phyloP scores from a whole-genome alignment of 192 early-diverging fungal species.

The Coemansia sp. region DNA sequence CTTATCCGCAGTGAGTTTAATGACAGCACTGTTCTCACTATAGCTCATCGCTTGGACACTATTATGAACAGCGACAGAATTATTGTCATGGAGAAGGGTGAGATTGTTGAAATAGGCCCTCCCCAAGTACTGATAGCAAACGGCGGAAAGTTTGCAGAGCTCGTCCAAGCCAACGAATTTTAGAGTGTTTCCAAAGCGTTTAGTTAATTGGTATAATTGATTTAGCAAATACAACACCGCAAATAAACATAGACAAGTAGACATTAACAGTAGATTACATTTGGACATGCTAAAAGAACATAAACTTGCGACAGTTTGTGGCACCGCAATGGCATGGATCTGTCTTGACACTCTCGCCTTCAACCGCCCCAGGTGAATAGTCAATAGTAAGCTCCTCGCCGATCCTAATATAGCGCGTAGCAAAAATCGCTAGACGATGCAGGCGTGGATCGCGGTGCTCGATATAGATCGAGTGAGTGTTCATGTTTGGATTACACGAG shows the following conservation, averaged over 20 bases:
- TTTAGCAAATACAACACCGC: background rate
- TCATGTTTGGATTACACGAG: conserved; percentile 90
- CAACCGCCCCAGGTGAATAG: conserved; percentile 72
- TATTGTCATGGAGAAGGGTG: conserved; percentile 50
- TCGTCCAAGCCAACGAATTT: background rate
- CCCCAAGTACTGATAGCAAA: conserved; percentile 25
- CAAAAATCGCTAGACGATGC: conserved; percentile 91
- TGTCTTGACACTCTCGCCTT: conserved; percentile 3
- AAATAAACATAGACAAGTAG: background rate
- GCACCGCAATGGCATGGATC: conserved; percentile 30
- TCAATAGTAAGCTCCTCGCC: conserved; percentile 95
- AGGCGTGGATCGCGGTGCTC: conserved; percentile 81
- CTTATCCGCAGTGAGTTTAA: conserved; percentile 56
- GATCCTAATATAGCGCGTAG: conserved; percentile 67
- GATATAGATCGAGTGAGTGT: conserved; percentile 46
- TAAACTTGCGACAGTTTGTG: conserved; percentile 20
- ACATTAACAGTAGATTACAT: background rate
- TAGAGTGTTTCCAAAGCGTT: background rate
- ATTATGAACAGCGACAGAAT: conserved; percentile 61
- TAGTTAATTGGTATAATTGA: background rate
- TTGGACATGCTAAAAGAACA: conserved; percentile 11
- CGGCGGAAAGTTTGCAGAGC: conserved; percentile 6
- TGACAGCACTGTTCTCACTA: conserved; percentile 54
- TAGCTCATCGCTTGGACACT: conserved; percentile 72
- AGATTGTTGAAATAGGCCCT: conserved; percentile 2